These are phyloP conservation scores for Arthroderma sp. DNA, from an alignment of 2,329 filamentous ascomycete species.

Conservation along the genomic window DNA sequence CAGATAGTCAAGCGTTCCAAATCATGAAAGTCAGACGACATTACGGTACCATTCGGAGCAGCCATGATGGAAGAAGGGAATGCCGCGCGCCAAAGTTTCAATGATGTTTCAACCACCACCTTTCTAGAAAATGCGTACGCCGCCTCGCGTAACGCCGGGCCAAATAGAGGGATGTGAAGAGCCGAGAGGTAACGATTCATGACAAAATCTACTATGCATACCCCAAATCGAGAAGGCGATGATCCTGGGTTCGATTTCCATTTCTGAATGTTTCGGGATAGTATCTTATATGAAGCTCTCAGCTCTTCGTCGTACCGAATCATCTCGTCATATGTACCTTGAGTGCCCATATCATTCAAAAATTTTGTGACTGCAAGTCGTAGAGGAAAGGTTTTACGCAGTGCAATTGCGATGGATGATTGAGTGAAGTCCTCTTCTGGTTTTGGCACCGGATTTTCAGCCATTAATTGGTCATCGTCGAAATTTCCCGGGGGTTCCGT, in stretches of 20 bases:
- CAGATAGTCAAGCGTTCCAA: constrained; percentile 28
- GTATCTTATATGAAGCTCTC: constrained; percentile 29
- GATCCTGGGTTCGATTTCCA: constrained; percentile 1
- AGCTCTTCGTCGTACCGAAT: constrained; percentile 37
- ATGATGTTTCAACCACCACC: constrained; percentile 34
- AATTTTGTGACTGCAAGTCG: constrained; percentile 34
- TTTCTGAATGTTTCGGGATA: constrained; percentile 21
- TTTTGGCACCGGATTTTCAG: constrained; percentile 14
- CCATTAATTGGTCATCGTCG: constrained; percentile 22
- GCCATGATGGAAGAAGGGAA: constrained; percentile 17
- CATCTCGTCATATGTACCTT: constrained; percentile 36
- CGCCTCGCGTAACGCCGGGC: constrained; percentile 11
- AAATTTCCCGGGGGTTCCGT: constrained; percentile 26
- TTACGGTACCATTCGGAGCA: constrained; percentile 2
- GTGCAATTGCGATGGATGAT: constrained; percentile 38
- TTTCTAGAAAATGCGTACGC: constrained; percentile 37
- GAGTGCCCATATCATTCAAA: constrained; percentile 35
- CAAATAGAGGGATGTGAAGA: constrained; percentile 21
- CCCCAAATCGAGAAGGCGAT: constrained; percentile 12
- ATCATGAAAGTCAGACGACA: constrained; percentile 14
- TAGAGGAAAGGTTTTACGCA: constrained; percentile 32
- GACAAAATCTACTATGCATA: constrained; percentile 16
- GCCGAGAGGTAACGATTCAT: constrained; percentile 18
- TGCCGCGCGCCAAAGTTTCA: constrained; percentile 34
- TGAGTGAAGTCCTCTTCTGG: constrained; percentile 31